Percentiles rank a stretch among this genome's conserved stretches.
Conservation (phyloP, 1,284 basidiomycete genomes). For the Anthracocystis setariae region DNA sequence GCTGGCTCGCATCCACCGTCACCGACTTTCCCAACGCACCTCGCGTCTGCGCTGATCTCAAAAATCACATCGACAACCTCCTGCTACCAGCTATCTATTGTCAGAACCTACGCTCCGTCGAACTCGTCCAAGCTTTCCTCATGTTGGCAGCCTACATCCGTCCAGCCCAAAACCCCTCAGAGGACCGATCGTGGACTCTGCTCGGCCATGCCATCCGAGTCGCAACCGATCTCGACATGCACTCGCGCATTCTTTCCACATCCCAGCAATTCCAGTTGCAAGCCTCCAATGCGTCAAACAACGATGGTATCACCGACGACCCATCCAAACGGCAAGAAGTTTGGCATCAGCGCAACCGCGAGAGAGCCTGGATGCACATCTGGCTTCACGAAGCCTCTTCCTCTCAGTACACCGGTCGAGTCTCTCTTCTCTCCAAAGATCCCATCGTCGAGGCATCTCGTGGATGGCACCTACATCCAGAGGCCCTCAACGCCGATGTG, state of each 20-base stretch:
- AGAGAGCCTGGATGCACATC: slow-evolving; percentile 47
- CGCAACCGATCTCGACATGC: slow-evolving; percentile 42
- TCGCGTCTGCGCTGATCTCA: slow-evolving; percentile 30
- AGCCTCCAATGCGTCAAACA: not conserved
- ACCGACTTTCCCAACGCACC: slow-evolving; percentile 22
- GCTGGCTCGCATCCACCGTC: slow-evolving; percentile 39
- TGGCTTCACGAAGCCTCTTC: slow-evolving; percentile 49
- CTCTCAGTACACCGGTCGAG: slow-evolving; percentile 41
- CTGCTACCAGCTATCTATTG: slow-evolving; percentile 41
- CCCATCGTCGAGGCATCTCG: slow-evolving; percentile 36
- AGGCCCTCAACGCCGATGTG: slow-evolving; percentile 35
- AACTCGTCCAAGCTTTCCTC: slow-evolving; percentile 41
- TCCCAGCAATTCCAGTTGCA: slow-evolving; percentile 9
- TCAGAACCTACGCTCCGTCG: slow-evolving; percentile 46
- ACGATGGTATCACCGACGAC: not conserved
- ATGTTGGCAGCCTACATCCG: slow-evolving; percentile 46
- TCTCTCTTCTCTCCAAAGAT: slow-evolving; percentile 38
- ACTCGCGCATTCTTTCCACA: slow-evolving; percentile 29
- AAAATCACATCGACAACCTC: slow-evolving; percentile 35
- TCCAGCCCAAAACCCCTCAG: slow-evolving; percentile 32
- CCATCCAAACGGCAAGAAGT: slow-evolving; percentile 11
- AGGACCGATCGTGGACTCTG: slow-evolving; percentile 44
- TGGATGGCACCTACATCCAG: slow-evolving; percentile 41
- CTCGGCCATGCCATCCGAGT: slow-evolving; percentile 41
- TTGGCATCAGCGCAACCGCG: slow-evolving; percentile 32